A percentile compares a stretch with the other conserved stretches of the same genome.
These are phyloP conservation scores for Apophysomyces trapeziformis DNA, from an alignment of 371 early-diverging fungal genomes.

Conservation along the genomic window DNA sequence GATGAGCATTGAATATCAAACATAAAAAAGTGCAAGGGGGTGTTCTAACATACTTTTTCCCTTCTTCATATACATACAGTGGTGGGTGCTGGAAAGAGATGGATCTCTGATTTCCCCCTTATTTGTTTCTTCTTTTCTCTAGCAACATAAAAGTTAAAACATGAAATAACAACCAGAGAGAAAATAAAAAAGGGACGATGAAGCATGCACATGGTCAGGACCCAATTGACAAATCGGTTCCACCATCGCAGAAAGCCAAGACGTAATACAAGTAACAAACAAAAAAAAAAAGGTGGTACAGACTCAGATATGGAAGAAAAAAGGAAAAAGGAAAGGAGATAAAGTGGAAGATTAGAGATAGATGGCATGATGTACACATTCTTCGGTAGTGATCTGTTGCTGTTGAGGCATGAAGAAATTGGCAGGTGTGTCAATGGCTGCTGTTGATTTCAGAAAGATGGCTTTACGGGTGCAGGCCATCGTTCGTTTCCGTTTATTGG, in stretches of 20 bases:
- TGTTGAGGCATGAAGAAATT: conserved; percentile 10
- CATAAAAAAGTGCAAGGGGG: too few species aligned
- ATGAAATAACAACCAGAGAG: too few species aligned
- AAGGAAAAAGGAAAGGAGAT: background rate
- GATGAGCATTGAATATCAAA: too few species aligned
- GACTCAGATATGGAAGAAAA: background rate
- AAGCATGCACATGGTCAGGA: too few species aligned
- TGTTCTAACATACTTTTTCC: too few species aligned
- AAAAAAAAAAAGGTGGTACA: background rate
- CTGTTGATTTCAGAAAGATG: background rate
- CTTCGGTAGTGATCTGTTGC: background rate
- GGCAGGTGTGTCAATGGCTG: conserved; percentile 4
- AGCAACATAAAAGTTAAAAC: too few species aligned
- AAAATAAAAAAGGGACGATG: too few species aligned
- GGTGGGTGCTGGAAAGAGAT: too few species aligned
- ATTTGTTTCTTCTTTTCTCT: too few species aligned
- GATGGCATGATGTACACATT: background rate
- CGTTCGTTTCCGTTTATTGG: background rate
- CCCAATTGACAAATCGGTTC: background rate
- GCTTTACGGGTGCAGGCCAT: background rate
- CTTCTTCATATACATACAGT: too few species aligned
- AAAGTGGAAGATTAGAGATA: background rate
- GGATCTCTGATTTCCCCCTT: too few species aligned
- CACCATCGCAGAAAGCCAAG: conserved; percentile 1
- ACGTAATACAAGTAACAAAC: conserved; percentile 1